Percentiles rank a stretch among this genome's conserved stretches.
Conservation (phyloP, 2,329 filamentous ascomycete genomes). For the Paraphoma sp. region DNA sequence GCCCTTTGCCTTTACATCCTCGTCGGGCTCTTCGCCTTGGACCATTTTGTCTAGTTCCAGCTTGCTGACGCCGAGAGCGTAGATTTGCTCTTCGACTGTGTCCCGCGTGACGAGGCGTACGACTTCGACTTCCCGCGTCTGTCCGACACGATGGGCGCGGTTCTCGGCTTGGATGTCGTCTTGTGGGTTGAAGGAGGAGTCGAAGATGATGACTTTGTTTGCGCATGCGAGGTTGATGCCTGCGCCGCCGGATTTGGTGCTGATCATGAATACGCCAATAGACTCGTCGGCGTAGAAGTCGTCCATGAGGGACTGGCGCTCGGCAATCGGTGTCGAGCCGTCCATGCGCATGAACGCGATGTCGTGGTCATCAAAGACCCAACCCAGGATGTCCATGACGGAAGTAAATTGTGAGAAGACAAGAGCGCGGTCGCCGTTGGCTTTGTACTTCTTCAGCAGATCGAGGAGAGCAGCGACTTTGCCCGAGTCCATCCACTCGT, state of each 20-base stretch:
- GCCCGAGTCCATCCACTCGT: constrained; percentile 76
- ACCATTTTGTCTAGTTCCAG: constrained; percentile 83
- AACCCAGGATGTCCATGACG: constrained; percentile 87
- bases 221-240: constrained; percentile 95
- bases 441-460: constrained; percentile 74
- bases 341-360: constrained; percentile 87
- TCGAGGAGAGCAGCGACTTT: constrained; percentile 84
- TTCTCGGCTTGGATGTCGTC: constrained; percentile 99
- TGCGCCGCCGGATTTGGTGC: constrained; percentile 92
- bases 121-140: constrained; percentile 89
- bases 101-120: constrained; percentile 79
- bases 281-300: constrained; percentile 76
- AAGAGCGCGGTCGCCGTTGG: constrained; percentile 83
- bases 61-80: constrained; percentile 90
- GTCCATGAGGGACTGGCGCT: constrained; percentile 87
- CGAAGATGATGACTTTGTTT: constrained; percentile 98
- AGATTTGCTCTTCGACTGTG: constrained; percentile 93
- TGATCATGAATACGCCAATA: constrained; percentile 91
- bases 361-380: constrained; percentile 74
- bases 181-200: constrained; percentile 96
- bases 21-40: constrained; percentile 64
- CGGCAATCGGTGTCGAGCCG: constrained; percentile 79
- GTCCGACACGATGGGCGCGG: constrained; percentile 91
- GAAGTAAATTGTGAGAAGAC: constrained; percentile 95
- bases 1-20: constrained; percentile 15